Base-by-base conservation (phyloP, 1,284 basidiomycete species). In the Ganoderma sinense region DNA sequence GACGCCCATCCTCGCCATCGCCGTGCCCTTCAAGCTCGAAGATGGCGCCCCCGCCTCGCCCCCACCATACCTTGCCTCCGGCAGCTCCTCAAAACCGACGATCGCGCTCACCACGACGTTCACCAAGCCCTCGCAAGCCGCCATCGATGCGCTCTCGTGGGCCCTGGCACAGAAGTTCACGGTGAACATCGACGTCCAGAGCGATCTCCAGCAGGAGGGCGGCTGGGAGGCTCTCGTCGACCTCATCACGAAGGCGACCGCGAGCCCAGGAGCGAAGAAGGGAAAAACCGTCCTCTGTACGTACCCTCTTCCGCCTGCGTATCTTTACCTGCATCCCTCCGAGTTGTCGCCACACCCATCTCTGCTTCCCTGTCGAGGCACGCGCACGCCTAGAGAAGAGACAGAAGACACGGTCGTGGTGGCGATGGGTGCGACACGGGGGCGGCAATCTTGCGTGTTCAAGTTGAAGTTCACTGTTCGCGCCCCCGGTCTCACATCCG, bases 211-310 rank as follows among this genome's bases (percentile, higher is more conserved):
- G 11, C 77, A 78, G 4, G 90, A 93, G 67, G 78, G 84, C 31
- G 83, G 87, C 8, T 91, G 94, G 82, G 94, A 96, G 69, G 83
- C 83, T 2, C 86, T 96, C 41, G 92, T 94, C 75, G 94, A 94
- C 69, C 80, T 94, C 53, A 85, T 96, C 67, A 85, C 86, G 65
- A 91, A 90, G 75, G 87, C 89, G 16, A 87, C 85, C 39, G 81
- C 78, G 64, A 85, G 83, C 73, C 79, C 82, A 16, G 69, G 66
- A 4, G 69, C 78, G 16, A 84, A 83, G 16, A 84, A 83, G 48
- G 83, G 86, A 5, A 87, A 88, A 36, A 90, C 96, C 77, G 85
- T 96, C 68, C 83, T 97, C 61, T 92, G 95, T 96, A 77, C 74
- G 93, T 86, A 29, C 68, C 59, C 60, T 56, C 29, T 59, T 4